Conservation (phyloP, 768 basidiomycete species). For the Brasilioporus rufonigricans region DNA sequence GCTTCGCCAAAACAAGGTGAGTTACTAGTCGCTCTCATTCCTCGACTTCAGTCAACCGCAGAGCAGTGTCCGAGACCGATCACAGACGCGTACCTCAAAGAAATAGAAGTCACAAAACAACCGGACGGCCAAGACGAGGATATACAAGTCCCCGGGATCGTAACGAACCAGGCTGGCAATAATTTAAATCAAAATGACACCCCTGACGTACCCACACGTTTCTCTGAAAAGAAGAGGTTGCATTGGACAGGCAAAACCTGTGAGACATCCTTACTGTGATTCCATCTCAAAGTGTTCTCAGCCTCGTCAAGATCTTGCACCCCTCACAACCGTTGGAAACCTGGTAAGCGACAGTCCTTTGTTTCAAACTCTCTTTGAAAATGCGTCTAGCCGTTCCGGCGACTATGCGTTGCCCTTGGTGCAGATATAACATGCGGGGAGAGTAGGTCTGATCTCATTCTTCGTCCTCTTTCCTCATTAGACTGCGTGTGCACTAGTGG, state of each 20-base stretch:
- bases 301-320: slow-evolving; percentile 53
- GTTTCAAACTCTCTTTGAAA: background rate
- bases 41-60: background rate
- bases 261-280: slow-evolving; percentile 35
- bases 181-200: slow-evolving; percentile 44
- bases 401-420: slow-evolving; percentile 81
- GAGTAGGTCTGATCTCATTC: slow-evolving; percentile 42
- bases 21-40: slow-evolving; percentile 4
- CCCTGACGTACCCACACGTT: slow-evolving; percentile 68
- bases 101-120: slow-evolving; percentile 39
- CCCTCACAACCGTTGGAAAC: slow-evolving; percentile 94
- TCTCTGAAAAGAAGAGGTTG: slow-evolving; percentile 82
- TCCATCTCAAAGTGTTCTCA: slow-evolving; percentile 28
- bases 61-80: slow-evolving; percentile 64
- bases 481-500: slow-evolving; percentile 55
- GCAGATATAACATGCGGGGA: slow-evolving; percentile 96
- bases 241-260: slow-evolving; percentile 88
- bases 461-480: background rate
- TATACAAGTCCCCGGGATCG: slow-evolving; percentile 13
- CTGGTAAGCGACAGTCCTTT: slow-evolving; percentile 45
- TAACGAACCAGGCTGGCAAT: slow-evolving; percentile 37
- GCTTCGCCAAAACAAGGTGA: slow-evolving; percentile 68
- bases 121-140: background rate
- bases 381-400: slow-evolving; percentile 75
- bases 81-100: slow-evolving; percentile 57